These are phyloP conservation scores for Euphorbia peplus DNA, from an alignment of 345 rosid species.

Conservation along the genomic window DNA sequence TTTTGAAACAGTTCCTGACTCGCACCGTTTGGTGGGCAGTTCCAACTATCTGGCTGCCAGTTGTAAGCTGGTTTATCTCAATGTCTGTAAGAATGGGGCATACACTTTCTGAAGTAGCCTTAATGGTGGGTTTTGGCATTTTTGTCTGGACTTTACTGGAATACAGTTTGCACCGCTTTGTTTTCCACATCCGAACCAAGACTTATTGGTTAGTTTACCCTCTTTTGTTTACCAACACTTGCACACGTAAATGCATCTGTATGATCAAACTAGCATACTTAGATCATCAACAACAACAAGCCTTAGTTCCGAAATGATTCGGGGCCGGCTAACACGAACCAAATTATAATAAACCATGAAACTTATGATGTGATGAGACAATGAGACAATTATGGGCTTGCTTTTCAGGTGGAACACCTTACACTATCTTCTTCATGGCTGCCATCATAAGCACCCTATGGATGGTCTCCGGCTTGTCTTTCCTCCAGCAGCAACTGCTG, in stretches of 20 bases:
- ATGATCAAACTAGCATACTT: neutral
- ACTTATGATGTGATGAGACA: neutral
- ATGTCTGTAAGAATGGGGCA: constrained; percentile 66
- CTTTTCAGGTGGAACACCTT: constrained; percentile 62
- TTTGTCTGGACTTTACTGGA: constrained; percentile 87
- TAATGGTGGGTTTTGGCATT: constrained; percentile 58
- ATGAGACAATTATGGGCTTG: constrained; percentile 6
- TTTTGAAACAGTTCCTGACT: constrained; percentile 69
- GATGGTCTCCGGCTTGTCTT: constrained; percentile 82
- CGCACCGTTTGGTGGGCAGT: constrained; percentile 96
- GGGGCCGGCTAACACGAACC: too few species aligned
- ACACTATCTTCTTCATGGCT: constrained; percentile 86
- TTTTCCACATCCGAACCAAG: constrained; percentile 85
- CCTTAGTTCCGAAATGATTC: too few species aligned
- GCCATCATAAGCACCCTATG: constrained; percentile 94
- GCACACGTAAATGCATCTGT: neutral
- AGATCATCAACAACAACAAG: too few species aligned
- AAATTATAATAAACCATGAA: too few species aligned
- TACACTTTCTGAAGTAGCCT: constrained; percentile 45
- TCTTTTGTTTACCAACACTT: constrained; percentile 15
- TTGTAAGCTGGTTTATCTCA: constrained; percentile 58
- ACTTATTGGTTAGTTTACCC: constrained; percentile 67
- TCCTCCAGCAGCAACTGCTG: constrained; percentile 78
- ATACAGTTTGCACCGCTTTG: constrained; percentile 87
- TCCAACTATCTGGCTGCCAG: constrained; percentile 90